Evolutionary conservation across 2,329 filamentous ascomycete genomes (phyloP).

Genomic region (Gaeumannomyces sp.): DNA sequence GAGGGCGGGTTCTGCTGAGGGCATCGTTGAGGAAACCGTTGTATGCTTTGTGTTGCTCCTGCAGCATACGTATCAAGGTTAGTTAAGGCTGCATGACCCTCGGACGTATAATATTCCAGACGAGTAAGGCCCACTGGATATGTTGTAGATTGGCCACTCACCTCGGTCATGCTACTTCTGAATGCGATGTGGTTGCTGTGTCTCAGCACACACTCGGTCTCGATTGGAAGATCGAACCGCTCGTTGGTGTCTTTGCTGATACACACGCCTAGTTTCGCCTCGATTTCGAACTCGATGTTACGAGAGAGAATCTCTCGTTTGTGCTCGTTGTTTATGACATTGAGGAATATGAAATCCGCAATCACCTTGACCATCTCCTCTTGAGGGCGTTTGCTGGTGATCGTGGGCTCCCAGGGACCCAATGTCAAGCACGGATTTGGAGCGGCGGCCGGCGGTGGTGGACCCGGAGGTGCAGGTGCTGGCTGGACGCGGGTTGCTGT

Average conservation of each 20-base stretch:
- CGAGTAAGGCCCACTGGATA: too few relatives aligned
- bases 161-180: conserved; percentile 84
- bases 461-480: conserved; percentile 11
- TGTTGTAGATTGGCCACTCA: conserved; percentile 33
- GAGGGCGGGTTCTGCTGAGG: conserved; percentile 52
- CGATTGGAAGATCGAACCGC: conserved; percentile 60
- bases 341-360: conserved; percentile 73
- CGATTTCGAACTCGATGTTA: conserved; percentile 78
- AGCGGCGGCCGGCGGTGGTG: not conserved
- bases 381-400: conserved; percentile 63
- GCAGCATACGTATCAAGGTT: conserved; percentile 5
- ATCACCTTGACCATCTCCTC: conserved; percentile 70
- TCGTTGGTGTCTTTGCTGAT: conserved; percentile 66
- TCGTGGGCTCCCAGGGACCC: conserved; percentile 58
- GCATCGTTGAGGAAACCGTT: conserved; percentile 78
- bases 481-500: conserved; percentile 30
- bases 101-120: too few relatives aligned
- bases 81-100: not conserved
- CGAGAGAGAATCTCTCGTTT: conserved; percentile 55
- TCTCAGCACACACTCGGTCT: conserved; percentile 64
- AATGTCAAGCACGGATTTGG: conserved; percentile 26
- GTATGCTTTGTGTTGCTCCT: conserved; percentile 74
- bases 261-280: conserved; percentile 84
- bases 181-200: conserved; percentile 61
- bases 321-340: conserved; percentile 63